Evolutionary conservation across 129 eudicot genomes (phyloP).

Genomic region (Chrysanthemum seticuspe): DNA sequence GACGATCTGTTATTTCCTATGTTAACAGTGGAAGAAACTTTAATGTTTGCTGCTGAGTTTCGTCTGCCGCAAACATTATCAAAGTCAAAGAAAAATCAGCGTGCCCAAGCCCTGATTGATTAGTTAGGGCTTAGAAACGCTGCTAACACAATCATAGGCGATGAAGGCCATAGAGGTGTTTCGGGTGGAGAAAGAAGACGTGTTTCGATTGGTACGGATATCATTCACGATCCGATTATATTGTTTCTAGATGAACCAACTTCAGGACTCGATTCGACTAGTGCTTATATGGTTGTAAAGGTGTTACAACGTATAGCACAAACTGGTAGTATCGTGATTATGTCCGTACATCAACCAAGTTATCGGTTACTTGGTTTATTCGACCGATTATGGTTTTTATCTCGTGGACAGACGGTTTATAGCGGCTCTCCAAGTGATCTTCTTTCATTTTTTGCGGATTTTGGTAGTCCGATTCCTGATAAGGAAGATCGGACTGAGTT

Average conservation of each 20-base stretch:
- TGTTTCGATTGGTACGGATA: constrained; percentile 88
- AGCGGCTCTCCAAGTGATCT: constrained; percentile 72
- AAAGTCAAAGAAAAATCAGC: constrained; percentile 60
- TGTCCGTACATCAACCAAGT: constrained; percentile 92
- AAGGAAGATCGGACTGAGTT: constrained; percentile 82
- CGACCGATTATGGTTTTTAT: constrained; percentile 77
- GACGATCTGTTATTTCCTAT: constrained; percentile 85
- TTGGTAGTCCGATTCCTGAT: constrained; percentile 84
- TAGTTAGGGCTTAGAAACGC: constrained; percentile 87
- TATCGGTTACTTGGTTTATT: constrained; percentile 67
- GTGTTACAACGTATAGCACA: constrained; percentile 80
- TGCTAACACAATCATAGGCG: constrained; percentile 90
- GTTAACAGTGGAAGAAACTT: constrained; percentile 94
- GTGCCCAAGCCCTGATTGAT: constrained; percentile 82
- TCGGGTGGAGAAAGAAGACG: constrained; percentile 97
- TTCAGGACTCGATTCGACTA: constrained; percentile 85
- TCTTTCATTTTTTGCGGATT: constrained; percentile 61
- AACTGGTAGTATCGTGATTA: constrained; percentile 79
- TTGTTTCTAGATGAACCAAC: constrained; percentile 90
- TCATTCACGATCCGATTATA: constrained; percentile 72
- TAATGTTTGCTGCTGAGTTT: constrained; percentile 91
- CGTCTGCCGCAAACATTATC: constrained; percentile 73
- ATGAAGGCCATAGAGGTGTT: constrained; percentile 95
- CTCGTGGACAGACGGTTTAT: constrained; percentile 82
- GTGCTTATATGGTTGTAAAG: constrained; percentile 90